These are phyloP conservation scores for Petunia hybrid DNA, from an alignment of 305 asterid genomes.

Conservation along the genomic window DNA sequence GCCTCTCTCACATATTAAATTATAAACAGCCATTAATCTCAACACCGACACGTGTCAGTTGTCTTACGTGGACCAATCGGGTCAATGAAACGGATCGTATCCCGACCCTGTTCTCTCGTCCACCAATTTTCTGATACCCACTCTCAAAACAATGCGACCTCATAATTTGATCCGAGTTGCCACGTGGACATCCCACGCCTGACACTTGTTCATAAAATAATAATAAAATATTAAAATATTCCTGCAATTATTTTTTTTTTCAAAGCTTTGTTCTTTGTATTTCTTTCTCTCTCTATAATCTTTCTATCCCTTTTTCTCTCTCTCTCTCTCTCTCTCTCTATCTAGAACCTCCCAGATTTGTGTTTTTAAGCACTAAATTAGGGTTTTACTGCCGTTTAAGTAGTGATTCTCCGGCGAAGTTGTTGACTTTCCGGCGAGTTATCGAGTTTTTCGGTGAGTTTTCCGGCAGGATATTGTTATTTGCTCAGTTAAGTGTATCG, in stretches of 20 bases:
- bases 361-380: conserved; percentile 38
- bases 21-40: neutral
- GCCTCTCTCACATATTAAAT: conserved; percentile 7
- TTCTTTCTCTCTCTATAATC: conserved; percentile 37
- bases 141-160: conserved; percentile 48
- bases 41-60: conserved; percentile 52
- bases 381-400: conserved; percentile 44
- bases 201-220: conserved; percentile 50
- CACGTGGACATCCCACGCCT: conserved; percentile 63
- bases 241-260: conserved; percentile 13
- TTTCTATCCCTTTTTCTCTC: conserved; percentile 37
- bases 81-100: conserved; percentile 67
- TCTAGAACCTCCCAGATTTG: conserved; percentile 66
- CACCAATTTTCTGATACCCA: conserved; percentile 76
- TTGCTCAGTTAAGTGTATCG: conserved; percentile 12
- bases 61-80: conserved; percentile 60
- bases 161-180: conserved; percentile 47
- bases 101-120: conserved; percentile 63
- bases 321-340: conserved; percentile 40
- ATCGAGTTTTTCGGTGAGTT: conserved; percentile 33
- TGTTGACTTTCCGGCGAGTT: conserved; percentile 45
- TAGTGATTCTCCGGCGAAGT: conserved; percentile 27
- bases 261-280: conserved; percentile 41
- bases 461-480: conserved; percentile 26
- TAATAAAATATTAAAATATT: conserved; percentile 27